phyloP scores from a whole-genome alignment of 305 asterid genomes.

The Andrographis paniculata region DNA sequence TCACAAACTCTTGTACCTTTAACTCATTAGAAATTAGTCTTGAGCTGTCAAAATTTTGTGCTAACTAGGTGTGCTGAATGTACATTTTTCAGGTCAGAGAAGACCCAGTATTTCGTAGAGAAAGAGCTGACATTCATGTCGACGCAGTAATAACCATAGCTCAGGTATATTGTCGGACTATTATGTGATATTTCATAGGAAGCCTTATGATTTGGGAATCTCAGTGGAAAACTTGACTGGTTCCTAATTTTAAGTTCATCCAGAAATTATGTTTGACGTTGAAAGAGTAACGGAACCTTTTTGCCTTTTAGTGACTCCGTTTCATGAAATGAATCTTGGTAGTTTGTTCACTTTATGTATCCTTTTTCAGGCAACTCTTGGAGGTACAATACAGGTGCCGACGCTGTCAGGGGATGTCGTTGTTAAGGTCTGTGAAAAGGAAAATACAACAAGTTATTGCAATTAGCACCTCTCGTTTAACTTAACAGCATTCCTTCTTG shows the following conservation, averaged over 20 bases:
- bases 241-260: too few species aligned
- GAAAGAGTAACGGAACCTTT: too few species aligned
- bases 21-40: background rate
- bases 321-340: background rate
- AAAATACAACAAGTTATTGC: background rate
- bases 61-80: constrained; percentile 12
- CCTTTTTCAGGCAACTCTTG: constrained; percentile 40
- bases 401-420: constrained; percentile 50
- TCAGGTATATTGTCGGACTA: constrained; percentile 45
- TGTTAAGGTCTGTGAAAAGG: constrained; percentile 37
- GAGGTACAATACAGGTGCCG: constrained; percentile 55
- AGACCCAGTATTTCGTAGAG: constrained; percentile 96
- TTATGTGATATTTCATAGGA: constrained; percentile 4
- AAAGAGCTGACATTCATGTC: constrained; percentile 88
- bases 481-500: background rate
- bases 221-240: too few species aligned
- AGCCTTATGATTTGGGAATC: too few species aligned
- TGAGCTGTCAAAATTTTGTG: background rate
- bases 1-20: background rate
- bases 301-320: too few species aligned
- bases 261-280: too few species aligned
- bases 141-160: constrained; percentile 79
- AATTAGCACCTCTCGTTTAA: background rate
- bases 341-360: constrained; percentile 10
- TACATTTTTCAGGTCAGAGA: constrained; percentile 64